phyloP scores from a whole-genome alignment of 495 filamentous ascomycete species.

The Baudoinia panamericana region DNA sequence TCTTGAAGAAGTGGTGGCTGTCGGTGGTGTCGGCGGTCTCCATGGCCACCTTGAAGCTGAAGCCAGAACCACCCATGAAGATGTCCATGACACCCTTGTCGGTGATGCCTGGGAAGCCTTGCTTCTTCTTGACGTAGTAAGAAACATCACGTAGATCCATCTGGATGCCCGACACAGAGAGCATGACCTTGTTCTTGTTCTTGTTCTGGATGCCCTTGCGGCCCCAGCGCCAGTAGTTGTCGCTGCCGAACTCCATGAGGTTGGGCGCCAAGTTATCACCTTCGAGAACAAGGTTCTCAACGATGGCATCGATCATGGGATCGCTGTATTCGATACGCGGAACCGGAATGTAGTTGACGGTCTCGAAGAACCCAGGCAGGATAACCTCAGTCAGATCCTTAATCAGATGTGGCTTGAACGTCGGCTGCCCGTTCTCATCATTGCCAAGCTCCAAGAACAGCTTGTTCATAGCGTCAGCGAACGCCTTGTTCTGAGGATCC shows the following conservation, averaged over 20 bases:
- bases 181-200: constrained; percentile 66
- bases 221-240: constrained; percentile 94
- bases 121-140: constrained; percentile 92
- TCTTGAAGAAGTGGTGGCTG: constrained; percentile 76
- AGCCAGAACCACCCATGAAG: constrained; percentile 72
- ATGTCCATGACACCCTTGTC: constrained; percentile 87
- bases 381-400: constrained; percentile 83
- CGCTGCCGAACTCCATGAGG: constrained; percentile 73
- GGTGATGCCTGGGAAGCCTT: constrained; percentile 82
- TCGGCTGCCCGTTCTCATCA: constrained; percentile 66
- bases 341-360: constrained; percentile 79
- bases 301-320: constrained; percentile 65
- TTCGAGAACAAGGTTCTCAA: constrained; percentile 92
- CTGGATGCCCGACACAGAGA: constrained; percentile 81
- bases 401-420: constrained; percentile 82
- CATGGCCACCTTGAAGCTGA: constrained; percentile 84
- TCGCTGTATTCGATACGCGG: constrained; percentile 92
- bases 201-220: constrained; percentile 73
- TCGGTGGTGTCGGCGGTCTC: constrained; percentile 68
- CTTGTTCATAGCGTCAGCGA: constrained; percentile 62
- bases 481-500: constrained; percentile 72
- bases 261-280: constrained; percentile 97
- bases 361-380: constrained; percentile 72
- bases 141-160: constrained; percentile 74
- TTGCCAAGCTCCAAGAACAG: constrained; percentile 80